These are phyloP conservation scores for Chytridiales sp. DNA, from an alignment of 371 early-diverging fungal genomes.

Conservation along the genomic window DNA sequence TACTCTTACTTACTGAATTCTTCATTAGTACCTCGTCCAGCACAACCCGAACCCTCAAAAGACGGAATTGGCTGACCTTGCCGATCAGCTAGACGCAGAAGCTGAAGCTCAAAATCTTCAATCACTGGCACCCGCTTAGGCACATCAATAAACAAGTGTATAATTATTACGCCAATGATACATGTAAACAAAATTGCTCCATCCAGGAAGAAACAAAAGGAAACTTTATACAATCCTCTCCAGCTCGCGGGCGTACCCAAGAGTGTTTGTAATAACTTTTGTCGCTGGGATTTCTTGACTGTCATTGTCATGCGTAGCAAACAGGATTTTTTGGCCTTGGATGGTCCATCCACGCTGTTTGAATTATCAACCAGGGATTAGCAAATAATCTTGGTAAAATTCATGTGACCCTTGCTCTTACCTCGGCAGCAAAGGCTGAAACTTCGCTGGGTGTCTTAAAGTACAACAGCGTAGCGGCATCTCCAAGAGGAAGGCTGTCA, in stretches of 20 bases:
- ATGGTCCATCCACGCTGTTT: slow-evolving; percentile 84
- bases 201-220: too few species aligned
- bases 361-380: too few species aligned
- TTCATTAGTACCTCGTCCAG: too few species aligned
- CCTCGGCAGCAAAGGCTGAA: slow-evolving; percentile 74
- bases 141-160: too few species aligned
- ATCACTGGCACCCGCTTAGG: too few species aligned
- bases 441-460: slow-evolving; percentile 77
- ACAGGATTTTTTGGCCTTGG: slow-evolving; percentile 76
- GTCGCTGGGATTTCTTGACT: slow-evolving; percentile 73
- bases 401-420: slow-evolving; percentile 27
- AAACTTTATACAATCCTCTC: slow-evolving; percentile 77
- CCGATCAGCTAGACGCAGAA: too few species aligned
- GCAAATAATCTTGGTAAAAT: slow-evolving; percentile 1
- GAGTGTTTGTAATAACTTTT: slow-evolving; percentile 76
- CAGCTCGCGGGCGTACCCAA: slow-evolving; percentile 90
- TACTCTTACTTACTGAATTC: too few species aligned
- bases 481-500: slow-evolving; percentile 74
- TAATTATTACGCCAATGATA: too few species aligned
- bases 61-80: too few species aligned
- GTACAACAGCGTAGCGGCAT: slow-evolving; percentile 87
- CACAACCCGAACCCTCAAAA: too few species aligned
- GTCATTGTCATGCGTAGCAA: slow-evolving; percentile 58
- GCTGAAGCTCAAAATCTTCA: too few species aligned
- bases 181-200: too few species aligned